Base-by-base conservation (phyloP, 2,329 filamentous ascomycete genomes). In the Acephala macrosclerotiorum region DNA sequence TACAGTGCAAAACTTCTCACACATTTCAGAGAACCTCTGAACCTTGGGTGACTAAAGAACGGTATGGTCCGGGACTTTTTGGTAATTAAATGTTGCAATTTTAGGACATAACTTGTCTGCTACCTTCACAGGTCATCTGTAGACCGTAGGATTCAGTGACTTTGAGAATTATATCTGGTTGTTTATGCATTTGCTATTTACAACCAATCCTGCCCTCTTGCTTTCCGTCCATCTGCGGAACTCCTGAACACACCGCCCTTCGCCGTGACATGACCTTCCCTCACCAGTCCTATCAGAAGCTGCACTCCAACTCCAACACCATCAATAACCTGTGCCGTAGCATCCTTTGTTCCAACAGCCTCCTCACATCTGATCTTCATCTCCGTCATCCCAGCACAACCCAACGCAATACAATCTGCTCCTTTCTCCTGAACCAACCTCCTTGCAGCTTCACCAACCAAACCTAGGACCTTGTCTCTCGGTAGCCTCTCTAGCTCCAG, bases 321-420 rank as follows among this genome's bases (percentile, higher is more conserved):
- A 75, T 86, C 84, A 29, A 85, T 77, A 8, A 86, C 81, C 72
- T 83, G 82, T 3, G 79, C 76, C 18, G 71, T 74, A 36, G 76
- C 72, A 40, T 82, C 79, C 53, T 79, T 77, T 36, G 78, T 75
- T 0, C 78, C 78, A 0, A 85, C 84, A 0, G 79, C 81, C 33
- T 81, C 75, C 68, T 84, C 81, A 51, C 84, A 81, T 74, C 61
- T 81, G 77, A 72, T 83, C 73, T 96, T 91, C 80, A 97, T 85
- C 0, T 94, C 94, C 0, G 91, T 90, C 94, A 97, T 97, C 0
- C 94, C 94, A 2, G 92, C 94, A 77, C 94, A 97, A 0, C 94
- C 94, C 81, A 97, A 85, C 72, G 92, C 90, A 14, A 97, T 87
- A 38, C 89, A 91, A 16, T 84, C 81, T 0, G 94, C 85, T 0